A percentile compares a stretch with the other conserved stretches of the same genome.
Evolutionary conservation across 108 stramenopile species (phyloP).

Genomic region (Bacterosira constricta): DNA sequence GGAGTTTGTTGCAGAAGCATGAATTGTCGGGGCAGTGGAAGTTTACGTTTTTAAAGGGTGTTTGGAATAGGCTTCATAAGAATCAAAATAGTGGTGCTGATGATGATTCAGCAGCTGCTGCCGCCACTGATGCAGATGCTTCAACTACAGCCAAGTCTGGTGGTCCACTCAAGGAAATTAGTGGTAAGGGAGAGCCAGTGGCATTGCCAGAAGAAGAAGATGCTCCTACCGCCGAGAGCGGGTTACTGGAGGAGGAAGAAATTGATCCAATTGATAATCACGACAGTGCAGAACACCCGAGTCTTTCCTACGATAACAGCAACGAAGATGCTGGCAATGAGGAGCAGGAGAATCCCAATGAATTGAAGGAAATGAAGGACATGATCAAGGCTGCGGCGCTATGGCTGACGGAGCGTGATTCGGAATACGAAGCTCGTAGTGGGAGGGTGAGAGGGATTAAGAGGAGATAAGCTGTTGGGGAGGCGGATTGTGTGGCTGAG

Average conservation of each 20-base stretch:
- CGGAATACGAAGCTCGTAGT: constrained; percentile 29
- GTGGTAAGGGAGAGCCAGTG: constrained; percentile 28
- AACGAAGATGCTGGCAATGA: constrained; percentile 22
- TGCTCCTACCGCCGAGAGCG: constrained; percentile 2
- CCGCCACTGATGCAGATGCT: not conserved
- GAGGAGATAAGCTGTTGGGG: constrained; percentile 5
- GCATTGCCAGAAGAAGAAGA: constrained; percentile 17
- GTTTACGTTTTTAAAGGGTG: constrained; percentile 77
- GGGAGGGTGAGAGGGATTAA: not conserved
- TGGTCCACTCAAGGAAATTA: constrained; percentile 18
- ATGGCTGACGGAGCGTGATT: constrained; percentile 82
- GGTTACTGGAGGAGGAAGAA: constrained; percentile 10
- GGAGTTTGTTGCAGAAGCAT: constrained; percentile 71
- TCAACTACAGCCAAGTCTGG: not conserved
- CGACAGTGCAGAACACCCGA: not conserved
- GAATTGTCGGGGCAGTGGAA: constrained; percentile 81
- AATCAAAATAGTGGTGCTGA: constrained; percentile 61
- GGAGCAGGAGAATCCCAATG: constrained; percentile 18
- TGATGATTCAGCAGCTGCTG: constrained; percentile 11
- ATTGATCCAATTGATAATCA: constrained; percentile 4
- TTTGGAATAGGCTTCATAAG: constrained; percentile 80
- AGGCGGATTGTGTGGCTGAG: not conserved
- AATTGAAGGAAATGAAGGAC: constrained; percentile 63
- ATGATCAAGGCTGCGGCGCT: constrained; percentile 81
- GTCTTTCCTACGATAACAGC: not conserved